These are phyloP conservation scores for Aulographum hederae DNA, from an alignment of 2,329 filamentous ascomycete species.

Conservation along the genomic window DNA sequence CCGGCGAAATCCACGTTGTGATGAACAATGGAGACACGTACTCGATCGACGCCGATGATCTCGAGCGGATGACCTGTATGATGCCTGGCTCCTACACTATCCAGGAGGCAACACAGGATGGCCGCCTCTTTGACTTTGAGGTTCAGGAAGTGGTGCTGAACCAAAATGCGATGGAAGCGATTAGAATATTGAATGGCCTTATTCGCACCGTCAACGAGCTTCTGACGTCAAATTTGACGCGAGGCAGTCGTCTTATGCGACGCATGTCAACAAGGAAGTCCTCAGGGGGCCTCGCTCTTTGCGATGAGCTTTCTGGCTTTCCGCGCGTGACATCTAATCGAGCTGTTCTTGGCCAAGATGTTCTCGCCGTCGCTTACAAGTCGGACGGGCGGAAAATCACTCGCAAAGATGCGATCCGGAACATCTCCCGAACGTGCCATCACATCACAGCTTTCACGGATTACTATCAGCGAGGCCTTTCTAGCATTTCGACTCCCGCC, in stretches of 20 bases:
- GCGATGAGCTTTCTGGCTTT: no score
- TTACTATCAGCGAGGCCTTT: conserved; percentile 6
- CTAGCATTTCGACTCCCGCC: neutral
- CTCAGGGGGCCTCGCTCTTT: conserved; percentile 7
- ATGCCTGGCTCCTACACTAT: conserved; percentile 7
- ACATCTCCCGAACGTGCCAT: conserved; percentile 8
- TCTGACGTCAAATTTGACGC: conserved; percentile 1
- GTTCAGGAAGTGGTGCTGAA: conserved; percentile 10
- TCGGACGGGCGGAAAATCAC: conserved; percentile 11
- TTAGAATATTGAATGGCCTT: conserved; percentile 8
- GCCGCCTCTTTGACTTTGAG: conserved; percentile 8
- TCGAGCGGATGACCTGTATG: conserved; percentile 10
- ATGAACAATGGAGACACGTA: conserved; percentile 10
- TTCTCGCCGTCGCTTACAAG: conserved; percentile 12
- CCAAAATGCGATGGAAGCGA: conserved; percentile 7
- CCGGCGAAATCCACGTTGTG: conserved; percentile 7
- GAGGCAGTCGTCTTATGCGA: no score
- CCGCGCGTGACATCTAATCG: conserved; percentile 6
- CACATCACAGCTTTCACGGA: conserved; percentile 7
- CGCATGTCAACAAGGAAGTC: no score
- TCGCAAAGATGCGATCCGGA: conserved; percentile 7
- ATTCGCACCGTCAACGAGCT: conserved; percentile 8
- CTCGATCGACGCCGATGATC: conserved; percentile 8
- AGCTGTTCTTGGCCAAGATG: conserved; percentile 4
- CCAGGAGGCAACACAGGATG: conserved; percentile 6